Conservation (phyloP, 768 basidiomycete species). For the Russula foetens region DNA sequence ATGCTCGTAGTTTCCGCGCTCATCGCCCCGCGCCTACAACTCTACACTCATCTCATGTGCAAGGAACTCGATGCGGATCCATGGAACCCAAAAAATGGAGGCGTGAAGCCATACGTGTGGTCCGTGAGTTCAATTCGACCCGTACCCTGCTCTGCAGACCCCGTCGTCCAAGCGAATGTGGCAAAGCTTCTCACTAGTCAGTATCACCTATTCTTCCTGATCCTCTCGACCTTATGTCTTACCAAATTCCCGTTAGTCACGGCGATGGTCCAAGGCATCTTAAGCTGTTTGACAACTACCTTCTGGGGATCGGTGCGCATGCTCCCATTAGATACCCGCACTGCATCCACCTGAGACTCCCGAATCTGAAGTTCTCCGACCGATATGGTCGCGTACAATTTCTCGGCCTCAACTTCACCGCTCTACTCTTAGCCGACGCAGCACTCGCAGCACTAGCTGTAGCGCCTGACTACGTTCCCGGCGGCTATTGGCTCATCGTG, state of each 20-base stretch:
- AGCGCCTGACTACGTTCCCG: constrained; percentile 55
- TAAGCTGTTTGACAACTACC: constrained; percentile 70
- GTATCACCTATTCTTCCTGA: constrained; percentile 19
- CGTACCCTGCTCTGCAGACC: constrained; percentile 52
- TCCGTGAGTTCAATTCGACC: constrained; percentile 5
- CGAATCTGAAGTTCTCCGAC: constrained; percentile 62
- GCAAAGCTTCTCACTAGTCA: constrained; percentile 56
- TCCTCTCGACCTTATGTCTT: not conserved
- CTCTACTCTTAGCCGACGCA: constrained; percentile 53
- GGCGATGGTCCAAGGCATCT: constrained; percentile 55
- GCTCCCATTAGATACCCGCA: constrained; percentile 3
- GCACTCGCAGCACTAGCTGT: constrained; percentile 58
- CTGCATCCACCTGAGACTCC: not conserved
- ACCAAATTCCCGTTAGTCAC: constrained; percentile 38
- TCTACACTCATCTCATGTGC: constrained; percentile 70
- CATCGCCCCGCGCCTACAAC: constrained; percentile 61
- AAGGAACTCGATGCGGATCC: constrained; percentile 26
- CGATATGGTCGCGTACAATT: constrained; percentile 61
- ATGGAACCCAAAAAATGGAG: not conserved
- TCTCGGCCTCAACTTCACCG: constrained; percentile 52
- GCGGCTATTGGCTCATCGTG: constrained; percentile 75
- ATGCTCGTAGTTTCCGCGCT: constrained; percentile 49
- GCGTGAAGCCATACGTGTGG: not conserved
- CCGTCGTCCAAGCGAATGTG: constrained; percentile 63
- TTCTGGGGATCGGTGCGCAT: constrained; percentile 82